Conservation (phyloP, 495 filamentous ascomycete genomes). For the Acidomyces sp. region DNA sequence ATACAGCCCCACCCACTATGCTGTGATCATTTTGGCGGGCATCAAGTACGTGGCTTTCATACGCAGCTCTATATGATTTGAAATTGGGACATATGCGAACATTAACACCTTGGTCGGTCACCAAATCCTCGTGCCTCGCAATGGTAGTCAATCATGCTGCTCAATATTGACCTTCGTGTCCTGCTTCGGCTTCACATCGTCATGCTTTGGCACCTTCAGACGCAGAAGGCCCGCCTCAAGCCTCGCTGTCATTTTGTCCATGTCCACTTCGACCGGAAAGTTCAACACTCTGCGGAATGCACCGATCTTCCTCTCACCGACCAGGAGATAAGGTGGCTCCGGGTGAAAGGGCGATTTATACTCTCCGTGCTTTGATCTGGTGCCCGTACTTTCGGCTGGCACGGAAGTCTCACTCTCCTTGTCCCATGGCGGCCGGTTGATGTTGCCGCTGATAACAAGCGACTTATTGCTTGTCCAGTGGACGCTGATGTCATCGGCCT, state of each 20-base stretch:
- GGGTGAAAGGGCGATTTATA: background rate
- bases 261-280: constrained; percentile 2
- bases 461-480: background rate
- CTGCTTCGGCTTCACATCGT: background rate
- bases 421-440: background rate
- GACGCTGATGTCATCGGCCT: background rate
- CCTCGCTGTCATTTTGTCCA: constrained; percentile 2
- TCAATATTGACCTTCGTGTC: background rate
- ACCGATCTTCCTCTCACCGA: constrained; percentile 2
- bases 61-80: no score
- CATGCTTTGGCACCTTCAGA: constrained; percentile 2
- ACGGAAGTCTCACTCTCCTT: constrained; percentile 1
- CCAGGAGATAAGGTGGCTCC: background rate
- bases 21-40: no score
- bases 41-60: no score
- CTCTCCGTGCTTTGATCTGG: background rate
- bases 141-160: no score
- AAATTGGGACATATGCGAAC: no score
- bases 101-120: no score
- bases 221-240: constrained; percentile 8
- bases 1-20: no score
- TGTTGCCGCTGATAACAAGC: constrained; percentile 1
- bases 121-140: no score
- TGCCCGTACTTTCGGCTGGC: background rate
- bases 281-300: constrained; percentile 4